Percentiles rank a stretch among this genome's conserved stretches.
Evolutionary conservation across 768 basidiomycete genomes (phyloP).

Genomic region (Psilocybe cubensis): DNA sequence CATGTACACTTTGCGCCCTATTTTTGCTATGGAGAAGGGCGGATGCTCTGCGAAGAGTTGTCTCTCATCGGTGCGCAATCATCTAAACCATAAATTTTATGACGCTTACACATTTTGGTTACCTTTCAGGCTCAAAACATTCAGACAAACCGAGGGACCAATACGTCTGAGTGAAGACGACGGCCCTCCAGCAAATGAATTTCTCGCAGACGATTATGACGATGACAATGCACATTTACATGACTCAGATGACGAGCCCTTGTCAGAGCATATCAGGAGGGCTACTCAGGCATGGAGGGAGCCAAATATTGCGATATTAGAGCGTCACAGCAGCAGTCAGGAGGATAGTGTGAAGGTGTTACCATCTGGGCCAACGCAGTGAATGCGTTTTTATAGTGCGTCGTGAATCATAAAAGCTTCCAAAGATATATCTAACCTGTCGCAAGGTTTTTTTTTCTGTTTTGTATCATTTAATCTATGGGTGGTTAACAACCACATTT

Average conservation of each 20-base stretch:
- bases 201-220: slow-evolving; percentile 62
- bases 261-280: slow-evolving; percentile 30
- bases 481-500: background rate
- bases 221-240: slow-evolving; percentile 42
- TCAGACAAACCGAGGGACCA: slow-evolving; percentile 54
- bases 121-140: slow-evolving; percentile 55
- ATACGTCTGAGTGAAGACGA: slow-evolving; percentile 75
- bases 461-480: background rate
- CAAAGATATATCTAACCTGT: background rate
- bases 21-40: slow-evolving; percentile 70
- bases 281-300: slow-evolving; percentile 30
- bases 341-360: slow-evolving; percentile 1
- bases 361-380: background rate
- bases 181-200: slow-evolving; percentile 70
- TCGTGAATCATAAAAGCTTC: background rate
- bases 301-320: slow-evolving; percentile 12
- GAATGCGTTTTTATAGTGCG: background rate
- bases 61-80: slow-evolving; percentile 61
- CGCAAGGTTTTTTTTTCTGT: background rate
- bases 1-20: slow-evolving; percentile 56
- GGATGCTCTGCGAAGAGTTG: slow-evolving; percentile 54
- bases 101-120: background rate
- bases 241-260: slow-evolving; percentile 29
- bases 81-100: background rate
- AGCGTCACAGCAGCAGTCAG: slow-evolving; percentile 6